phyloP scores from a whole-genome alignment of 2,329 filamentous ascomycete genomes.

The Knoxdaviesia capensis region DNA sequence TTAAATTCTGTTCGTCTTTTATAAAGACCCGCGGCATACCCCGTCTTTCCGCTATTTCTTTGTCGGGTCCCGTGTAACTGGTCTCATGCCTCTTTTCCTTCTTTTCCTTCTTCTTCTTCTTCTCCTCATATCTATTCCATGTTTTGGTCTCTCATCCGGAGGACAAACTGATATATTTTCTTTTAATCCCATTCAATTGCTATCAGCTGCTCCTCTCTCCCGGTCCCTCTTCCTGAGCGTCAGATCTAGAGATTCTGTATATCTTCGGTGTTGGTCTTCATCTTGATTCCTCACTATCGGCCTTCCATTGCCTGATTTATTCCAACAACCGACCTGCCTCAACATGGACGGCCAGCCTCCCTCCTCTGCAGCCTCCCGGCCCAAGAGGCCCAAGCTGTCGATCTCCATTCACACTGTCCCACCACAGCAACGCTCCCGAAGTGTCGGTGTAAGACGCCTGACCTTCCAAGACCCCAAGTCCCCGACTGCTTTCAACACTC shows the following conservation, averaged over 20 bases:
- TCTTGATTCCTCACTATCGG: too few species aligned
- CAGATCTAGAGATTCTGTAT: too few species aligned
- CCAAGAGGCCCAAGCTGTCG: conserved; percentile 9
- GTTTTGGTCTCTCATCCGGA: neutral
- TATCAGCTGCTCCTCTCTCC: neutral
- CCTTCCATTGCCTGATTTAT: too few species aligned
- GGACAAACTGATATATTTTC: neutral
- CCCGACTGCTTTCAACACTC: conserved; percentile 43
- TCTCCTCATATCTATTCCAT: neutral
- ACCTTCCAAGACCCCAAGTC: conserved; percentile 32
- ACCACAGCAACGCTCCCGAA: neutral
- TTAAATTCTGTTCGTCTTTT: too few species aligned
- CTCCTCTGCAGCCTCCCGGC: neutral
- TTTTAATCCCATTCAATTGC: neutral
- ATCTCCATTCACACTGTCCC: conserved; percentile 22
- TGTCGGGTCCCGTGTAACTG: neutral
- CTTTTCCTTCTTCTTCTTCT: neutral
- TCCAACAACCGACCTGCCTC: too few species aligned
- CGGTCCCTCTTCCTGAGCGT: neutral
- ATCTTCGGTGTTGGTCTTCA: too few species aligned
- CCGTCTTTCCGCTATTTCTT: too few species aligned
- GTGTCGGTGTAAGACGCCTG: conserved; percentile 8
- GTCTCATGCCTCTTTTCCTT: neutral
- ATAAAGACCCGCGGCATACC: too few species aligned
- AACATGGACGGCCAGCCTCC: too few species aligned